Base-by-base conservation (phyloP, 1,284 basidiomycete genomes). In the Sanguinoderma infundibulare region DNA sequence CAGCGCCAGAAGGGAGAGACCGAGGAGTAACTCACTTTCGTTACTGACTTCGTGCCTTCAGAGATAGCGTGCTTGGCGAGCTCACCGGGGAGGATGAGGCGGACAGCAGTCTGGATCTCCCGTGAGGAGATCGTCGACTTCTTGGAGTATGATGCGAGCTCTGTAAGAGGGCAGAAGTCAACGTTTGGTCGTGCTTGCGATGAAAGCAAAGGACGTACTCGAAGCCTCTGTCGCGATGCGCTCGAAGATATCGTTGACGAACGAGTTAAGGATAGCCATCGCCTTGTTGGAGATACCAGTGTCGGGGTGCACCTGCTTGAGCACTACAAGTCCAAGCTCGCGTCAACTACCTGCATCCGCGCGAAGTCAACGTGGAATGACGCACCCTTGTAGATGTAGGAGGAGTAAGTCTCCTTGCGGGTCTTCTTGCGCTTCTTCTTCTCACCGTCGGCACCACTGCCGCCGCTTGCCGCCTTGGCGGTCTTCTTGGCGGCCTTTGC, bases 241-340 rank as follows among this genome's bases (percentile, higher is more conserved):
- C 80, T 97, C 95, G 70, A 96, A 97, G 78, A 97, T 94, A 70
- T 96, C 94, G 69, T 94, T 94, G 72, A 96, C 93, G 67, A 95
- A 96, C 54, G 91, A 94, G 86, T 97, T 97, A 47, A 98, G 81
- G 73, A 98, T 93, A 61, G 90, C 87, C 95, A 98, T 98, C 40
- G 95, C 95, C 84, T 96, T 98, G 88, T 96, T 97, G 65, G 92
- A 91, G 78, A 97, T 96, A 87, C 96, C 96, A 67, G 94, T 97
- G 75, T 98, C 96, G 60, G 95, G 96, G 83, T 98, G 95, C 65
- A 98, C 95, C 75, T 95, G 92, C 79, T 90, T 95, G 66, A 69
- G 66, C 55, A 69, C 66, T 71, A 30, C 14, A 57, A 22, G 20
- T 3, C 34, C 5, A 9, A 34, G 9, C 2, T 24, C 36, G 24